A percentile compares a stretch with the other conserved stretches of the same genome.
Conservation (phyloP, 768 basidiomycete genomes). For the Kwoniella mangroviensis region DNA sequence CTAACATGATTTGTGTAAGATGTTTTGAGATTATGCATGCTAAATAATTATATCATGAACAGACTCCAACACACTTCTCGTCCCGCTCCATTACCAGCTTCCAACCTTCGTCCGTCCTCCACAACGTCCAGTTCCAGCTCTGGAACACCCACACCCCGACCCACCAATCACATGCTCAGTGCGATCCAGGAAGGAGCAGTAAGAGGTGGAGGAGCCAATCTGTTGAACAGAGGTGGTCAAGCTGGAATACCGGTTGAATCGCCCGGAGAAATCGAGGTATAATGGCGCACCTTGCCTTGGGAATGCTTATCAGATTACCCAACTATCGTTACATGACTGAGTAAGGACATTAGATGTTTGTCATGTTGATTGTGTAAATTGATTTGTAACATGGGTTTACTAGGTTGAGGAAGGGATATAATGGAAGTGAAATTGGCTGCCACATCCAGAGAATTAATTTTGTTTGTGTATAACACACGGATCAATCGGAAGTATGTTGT, state of each 20-base stretch:
- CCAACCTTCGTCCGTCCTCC: constrained; percentile 11
- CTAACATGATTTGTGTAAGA: too few species aligned
- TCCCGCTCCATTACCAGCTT: constrained; percentile 13
- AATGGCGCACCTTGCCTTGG: not conserved
- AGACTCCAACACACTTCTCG: constrained; percentile 35
- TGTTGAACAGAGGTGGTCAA: not conserved
- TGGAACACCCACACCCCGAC: constrained; percentile 17
- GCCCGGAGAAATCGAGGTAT: constrained; percentile 7
- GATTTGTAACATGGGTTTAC: not conserved
- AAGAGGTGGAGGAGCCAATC: not conserved
- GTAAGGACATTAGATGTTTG: not conserved
- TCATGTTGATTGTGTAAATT: not conserved
- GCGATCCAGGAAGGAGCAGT: constrained; percentile 7
- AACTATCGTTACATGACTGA: not conserved
- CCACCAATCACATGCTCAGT: not conserved
- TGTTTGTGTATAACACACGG: too few species aligned
- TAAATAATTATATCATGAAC: not conserved
- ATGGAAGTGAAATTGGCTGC: not conserved
- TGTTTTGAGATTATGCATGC: too few species aligned
- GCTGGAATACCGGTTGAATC: constrained; percentile 15
- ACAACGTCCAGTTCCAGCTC: constrained; percentile 11
- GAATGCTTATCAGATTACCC: not conserved
- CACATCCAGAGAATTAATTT: too few species aligned
- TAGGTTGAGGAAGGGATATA: not conserved
- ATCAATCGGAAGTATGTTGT: not conserved